Evolutionary conservation across 2,329 filamentous ascomycete species (phyloP).

Genomic region (Fusarium kyushuense): DNA sequence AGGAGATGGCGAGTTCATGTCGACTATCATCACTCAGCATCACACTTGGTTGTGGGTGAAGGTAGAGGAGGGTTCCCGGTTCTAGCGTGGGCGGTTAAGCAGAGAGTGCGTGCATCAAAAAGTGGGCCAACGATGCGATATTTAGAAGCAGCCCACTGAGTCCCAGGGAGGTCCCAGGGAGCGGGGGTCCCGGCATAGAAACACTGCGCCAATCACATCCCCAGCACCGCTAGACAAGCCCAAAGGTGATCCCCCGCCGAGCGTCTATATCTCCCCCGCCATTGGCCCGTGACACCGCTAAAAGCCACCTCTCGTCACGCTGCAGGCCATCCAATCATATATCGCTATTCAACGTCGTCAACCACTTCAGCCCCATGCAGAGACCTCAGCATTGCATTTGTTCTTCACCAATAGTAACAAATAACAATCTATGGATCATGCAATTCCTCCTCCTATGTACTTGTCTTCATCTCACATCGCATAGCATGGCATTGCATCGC

Average conservation of each 20-base stretch:
- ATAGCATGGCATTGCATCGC: conserved; percentile 25
- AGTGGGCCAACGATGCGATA: conserved; percentile 27
- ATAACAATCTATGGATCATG: conserved; percentile 43
- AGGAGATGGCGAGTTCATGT: conserved; percentile 41
- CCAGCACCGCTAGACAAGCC: conserved; percentile 28
- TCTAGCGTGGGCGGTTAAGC: conserved; percentile 46
- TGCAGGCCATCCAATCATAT: conserved; percentile 43
- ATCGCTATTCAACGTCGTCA: conserved; percentile 6
- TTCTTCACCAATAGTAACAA: conserved; percentile 20
- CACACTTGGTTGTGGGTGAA: conserved; percentile 24
- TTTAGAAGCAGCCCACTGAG: conserved; percentile 34
- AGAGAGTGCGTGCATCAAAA: conserved; percentile 38
- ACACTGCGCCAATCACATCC: conserved; percentile 30
- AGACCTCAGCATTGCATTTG: conserved; percentile 14
- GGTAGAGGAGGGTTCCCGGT: conserved; percentile 21
- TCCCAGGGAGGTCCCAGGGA: conserved; percentile 4
- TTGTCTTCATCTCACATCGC: conserved; percentile 22
- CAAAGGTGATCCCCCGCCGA: conserved; percentile 14
- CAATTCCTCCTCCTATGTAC: conserved; percentile 4
- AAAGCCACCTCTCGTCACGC: conserved; percentile 40
- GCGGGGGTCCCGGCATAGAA: conserved; percentile 12
- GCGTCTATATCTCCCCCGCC: conserved; percentile 44
- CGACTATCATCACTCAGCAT: conserved; percentile 35
- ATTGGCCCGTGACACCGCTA: conserved; percentile 45
- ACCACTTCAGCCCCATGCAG: conserved; percentile 40